Conservation (phyloP, 2,329 filamentous ascomycete species). For the Colletotrichum cordylinicola region DNA sequence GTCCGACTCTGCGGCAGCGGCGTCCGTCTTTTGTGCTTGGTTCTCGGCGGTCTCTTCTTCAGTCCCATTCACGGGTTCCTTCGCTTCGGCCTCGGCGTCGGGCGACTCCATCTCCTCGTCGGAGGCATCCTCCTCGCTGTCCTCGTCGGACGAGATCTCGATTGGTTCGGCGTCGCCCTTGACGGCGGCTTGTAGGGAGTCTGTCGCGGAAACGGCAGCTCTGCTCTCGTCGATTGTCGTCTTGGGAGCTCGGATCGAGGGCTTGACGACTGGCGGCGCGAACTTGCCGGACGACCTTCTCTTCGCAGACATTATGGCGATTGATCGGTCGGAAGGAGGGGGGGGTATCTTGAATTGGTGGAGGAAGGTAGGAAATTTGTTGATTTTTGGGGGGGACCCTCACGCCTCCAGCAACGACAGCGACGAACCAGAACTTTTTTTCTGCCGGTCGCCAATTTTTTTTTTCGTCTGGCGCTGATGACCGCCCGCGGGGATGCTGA, state of each 20-base stretch:
- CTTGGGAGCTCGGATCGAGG: slow-evolving; percentile 57
- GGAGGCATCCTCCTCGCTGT: slow-evolving; percentile 51
- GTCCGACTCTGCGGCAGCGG: slow-evolving; percentile 43
- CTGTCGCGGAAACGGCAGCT: slow-evolving; percentile 55
- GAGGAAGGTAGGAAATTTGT: background rate
- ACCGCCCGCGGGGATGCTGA: slow-evolving; percentile 20
- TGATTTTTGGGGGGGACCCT: background rate
- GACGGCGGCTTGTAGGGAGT: slow-evolving; percentile 41
- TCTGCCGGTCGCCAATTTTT: slow-evolving; percentile 22
- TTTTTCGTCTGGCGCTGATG: background rate
- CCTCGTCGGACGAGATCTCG: slow-evolving; percentile 63
- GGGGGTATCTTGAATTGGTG: background rate
- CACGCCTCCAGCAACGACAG: slow-evolving; percentile 1
- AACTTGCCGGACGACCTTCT: slow-evolving; percentile 64
- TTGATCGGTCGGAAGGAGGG: background rate
- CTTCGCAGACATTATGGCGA: slow-evolving; percentile 60
- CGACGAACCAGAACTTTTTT: slow-evolving; percentile 19
- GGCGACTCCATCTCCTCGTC: slow-evolving; percentile 43
- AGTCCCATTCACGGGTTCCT: slow-evolving; percentile 29
- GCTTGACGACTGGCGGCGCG: slow-evolving; percentile 59
- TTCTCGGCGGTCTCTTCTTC: slow-evolving; percentile 17
- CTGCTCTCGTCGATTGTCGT: slow-evolving; percentile 63
- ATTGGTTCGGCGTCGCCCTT: slow-evolving; percentile 46
- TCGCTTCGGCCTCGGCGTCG: slow-evolving; percentile 24
- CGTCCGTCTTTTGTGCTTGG: slow-evolving; percentile 29